A percentile compares a stretch with the other conserved stretches of the same genome.
Conservation (phyloP, 2,329 filamentous ascomycete species). For the Fusarium oxysporum region DNA sequence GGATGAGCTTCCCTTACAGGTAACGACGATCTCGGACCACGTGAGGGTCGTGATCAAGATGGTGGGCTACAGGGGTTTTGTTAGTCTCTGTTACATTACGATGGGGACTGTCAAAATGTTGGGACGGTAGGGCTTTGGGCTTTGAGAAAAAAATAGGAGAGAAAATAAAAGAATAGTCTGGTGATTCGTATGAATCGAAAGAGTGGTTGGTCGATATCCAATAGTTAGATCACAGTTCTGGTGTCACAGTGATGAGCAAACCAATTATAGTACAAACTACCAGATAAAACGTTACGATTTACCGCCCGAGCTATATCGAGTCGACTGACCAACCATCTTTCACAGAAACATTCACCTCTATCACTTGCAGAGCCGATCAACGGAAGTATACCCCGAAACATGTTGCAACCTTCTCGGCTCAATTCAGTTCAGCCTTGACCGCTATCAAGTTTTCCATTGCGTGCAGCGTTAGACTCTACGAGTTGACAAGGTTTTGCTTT, state of each 20-base stretch:
- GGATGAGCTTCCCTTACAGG: slow-evolving; percentile 43
- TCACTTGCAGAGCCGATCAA: slow-evolving; percentile 23
- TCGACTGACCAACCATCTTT: slow-evolving; percentile 30
- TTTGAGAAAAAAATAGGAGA: not conserved
- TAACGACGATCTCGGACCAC: slow-evolving; percentile 39
- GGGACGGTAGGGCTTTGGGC: slow-evolving; percentile 13
- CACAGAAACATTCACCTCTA: not conserved
- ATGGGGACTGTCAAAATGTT: slow-evolving; percentile 26
- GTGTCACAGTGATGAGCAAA: slow-evolving; percentile 20
- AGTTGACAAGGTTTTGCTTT: slow-evolving; percentile 2
- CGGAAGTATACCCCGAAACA: slow-evolving; percentile 12
- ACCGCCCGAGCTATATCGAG: slow-evolving; percentile 17
- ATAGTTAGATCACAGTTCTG: not conserved
- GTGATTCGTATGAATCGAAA: not conserved
- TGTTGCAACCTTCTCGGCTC: slow-evolving; percentile 7
- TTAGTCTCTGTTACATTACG: slow-evolving; percentile 16
- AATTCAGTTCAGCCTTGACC: slow-evolving; percentile 16
- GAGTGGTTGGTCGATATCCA: slow-evolving; percentile 12
- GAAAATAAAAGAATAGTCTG: not conserved
- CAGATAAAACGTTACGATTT: slow-evolving; percentile 8
- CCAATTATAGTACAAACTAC: slow-evolving; percentile 22
- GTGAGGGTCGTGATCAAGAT: slow-evolving; percentile 29
- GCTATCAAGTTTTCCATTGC: not conserved
- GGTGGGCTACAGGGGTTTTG: slow-evolving; percentile 20
- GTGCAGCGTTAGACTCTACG: not conserved